Conservation (phyloP, 2,329 filamentous ascomycete species). For the Alternaria gansuensis region DNA sequence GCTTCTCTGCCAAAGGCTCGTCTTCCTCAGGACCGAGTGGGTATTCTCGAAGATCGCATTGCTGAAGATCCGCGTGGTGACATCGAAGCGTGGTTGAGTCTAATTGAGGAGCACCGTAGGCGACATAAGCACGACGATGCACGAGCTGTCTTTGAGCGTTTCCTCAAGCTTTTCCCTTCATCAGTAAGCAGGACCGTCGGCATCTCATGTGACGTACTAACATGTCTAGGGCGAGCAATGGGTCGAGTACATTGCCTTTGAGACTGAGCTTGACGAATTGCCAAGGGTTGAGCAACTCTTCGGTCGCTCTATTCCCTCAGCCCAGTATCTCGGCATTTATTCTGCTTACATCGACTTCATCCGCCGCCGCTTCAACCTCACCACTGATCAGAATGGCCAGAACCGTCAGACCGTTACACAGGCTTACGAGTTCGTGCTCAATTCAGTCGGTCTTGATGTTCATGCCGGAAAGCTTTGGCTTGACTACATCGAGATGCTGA, state of each 20-base stretch:
- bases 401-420: conserved; percentile 82
- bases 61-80: conserved; percentile 92
- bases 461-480: conserved; percentile 90
- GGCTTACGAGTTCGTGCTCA: conserved; percentile 91
- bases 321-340: conserved; percentile 88
- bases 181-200: conserved; percentile 71
- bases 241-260: conserved; percentile 88
- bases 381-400: conserved; percentile 76
- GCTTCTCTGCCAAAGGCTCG: conserved; percentile 59
- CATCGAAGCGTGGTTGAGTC: conserved; percentile 85
- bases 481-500: conserved; percentile 94
- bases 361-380: conserved; percentile 87
- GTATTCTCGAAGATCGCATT: conserved; percentile 87
- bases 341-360: conserved; percentile 95
- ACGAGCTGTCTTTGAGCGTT: conserved; percentile 82
- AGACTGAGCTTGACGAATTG: conserved; percentile 86
- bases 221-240: conserved; percentile 87
- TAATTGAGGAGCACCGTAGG: conserved; percentile 85
- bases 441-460: conserved; percentile 88
- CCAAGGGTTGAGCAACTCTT: conserved; percentile 84
- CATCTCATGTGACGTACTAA: conserved; percentile 21
- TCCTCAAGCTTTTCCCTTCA: conserved; percentile 86
- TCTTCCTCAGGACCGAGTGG: conserved; percentile 75
- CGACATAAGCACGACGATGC: conserved; percentile 84
- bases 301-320: conserved; percentile 76